Conservation (phyloP, 148 eudicot genomes). For the Nepenthes mirabilis region DNA sequence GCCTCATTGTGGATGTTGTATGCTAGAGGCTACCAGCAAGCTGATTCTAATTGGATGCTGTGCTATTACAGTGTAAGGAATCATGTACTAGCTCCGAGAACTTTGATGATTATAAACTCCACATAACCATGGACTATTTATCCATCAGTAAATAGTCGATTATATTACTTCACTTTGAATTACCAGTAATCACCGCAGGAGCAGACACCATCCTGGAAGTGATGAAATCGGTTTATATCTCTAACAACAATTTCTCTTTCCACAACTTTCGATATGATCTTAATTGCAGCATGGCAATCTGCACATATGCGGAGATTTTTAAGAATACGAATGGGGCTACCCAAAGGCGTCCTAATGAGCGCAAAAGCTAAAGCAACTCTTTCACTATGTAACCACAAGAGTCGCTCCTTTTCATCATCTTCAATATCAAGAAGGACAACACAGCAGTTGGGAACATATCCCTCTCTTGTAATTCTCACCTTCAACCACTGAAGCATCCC, state of each 20-base stretch:
- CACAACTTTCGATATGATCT: slow-evolving; percentile 55
- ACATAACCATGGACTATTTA: too few species aligned
- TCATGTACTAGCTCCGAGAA: too few species aligned
- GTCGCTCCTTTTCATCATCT: slow-evolving; percentile 62
- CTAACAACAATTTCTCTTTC: slow-evolving; percentile 67
- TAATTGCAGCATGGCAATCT: slow-evolving; percentile 65
- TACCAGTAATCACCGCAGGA: slow-evolving; percentile 91
- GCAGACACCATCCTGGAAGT: slow-evolving; percentile 56
- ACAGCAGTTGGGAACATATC: slow-evolving; percentile 47
- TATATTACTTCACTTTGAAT: slow-evolving; percentile 12
- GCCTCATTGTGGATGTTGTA: too few species aligned
- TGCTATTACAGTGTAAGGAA: too few species aligned
- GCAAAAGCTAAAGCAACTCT: slow-evolving; percentile 81
- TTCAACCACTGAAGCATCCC: slow-evolving; percentile 79
- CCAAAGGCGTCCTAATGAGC: slow-evolving; percentile 42
- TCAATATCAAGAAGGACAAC: slow-evolving; percentile 66
- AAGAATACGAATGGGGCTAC: slow-evolving; percentile 64
- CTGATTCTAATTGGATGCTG: too few species aligned
- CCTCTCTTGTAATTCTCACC: slow-evolving; percentile 32
- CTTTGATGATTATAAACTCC: too few species aligned
- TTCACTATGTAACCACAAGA: slow-evolving; percentile 85
- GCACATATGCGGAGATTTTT: slow-evolving; percentile 77
- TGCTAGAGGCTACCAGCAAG: too few species aligned
- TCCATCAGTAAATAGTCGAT: too few species aligned
- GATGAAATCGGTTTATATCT: slow-evolving; percentile 90